A percentile compares a stretch with the other conserved stretches of the same genome.
These are phyloP conservation scores for Neostapfia colusana DNA, from an alignment of 176 grass and related monocot genomes.

Conservation along the genomic window DNA sequence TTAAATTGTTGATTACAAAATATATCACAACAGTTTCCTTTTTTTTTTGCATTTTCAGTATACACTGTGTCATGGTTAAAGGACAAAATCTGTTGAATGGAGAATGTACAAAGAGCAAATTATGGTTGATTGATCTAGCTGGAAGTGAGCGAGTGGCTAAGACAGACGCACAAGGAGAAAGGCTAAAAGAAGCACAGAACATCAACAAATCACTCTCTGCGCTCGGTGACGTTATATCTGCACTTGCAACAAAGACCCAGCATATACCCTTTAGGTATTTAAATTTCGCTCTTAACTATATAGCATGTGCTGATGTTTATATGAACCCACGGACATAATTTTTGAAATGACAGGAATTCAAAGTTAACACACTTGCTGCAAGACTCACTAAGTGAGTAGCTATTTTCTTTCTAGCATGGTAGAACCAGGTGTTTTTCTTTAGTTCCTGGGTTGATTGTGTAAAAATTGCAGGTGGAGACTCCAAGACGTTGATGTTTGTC, in stretches of 20 bases:
- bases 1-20: neutral
- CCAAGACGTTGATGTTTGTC: constrained; percentile 97
- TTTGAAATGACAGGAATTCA: constrained; percentile 67
- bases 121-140: constrained; percentile 92
- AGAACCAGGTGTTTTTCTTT: neutral
- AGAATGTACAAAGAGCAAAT: constrained; percentile 74
- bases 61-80: constrained; percentile 94
- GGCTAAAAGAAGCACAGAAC: constrained; percentile 92
- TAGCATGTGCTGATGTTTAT: neutral
- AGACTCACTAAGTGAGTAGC: constrained; percentile 74
- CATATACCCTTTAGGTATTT: constrained; percentile 90
- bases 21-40: neutral
- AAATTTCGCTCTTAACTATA: neutral
- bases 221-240: constrained; percentile 94
- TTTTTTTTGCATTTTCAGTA: constrained; percentile 57
- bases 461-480: constrained; percentile 80
- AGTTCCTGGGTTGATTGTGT: constrained; percentile 23
- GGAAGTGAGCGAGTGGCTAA: constrained; percentile 91
- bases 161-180: constrained; percentile 95
- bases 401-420: neutral
- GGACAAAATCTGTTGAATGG: constrained; percentile 88
- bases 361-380: constrained; percentile 93
- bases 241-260: constrained; percentile 86
- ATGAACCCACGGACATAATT: neutral
- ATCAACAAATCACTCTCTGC: constrained; percentile 98